Evolutionary conservation across 352 stramenopile species (phyloP), one percentile per base, ranked within the genome.

Genomic region (Phytophthora fragariaefolia): DNA sequence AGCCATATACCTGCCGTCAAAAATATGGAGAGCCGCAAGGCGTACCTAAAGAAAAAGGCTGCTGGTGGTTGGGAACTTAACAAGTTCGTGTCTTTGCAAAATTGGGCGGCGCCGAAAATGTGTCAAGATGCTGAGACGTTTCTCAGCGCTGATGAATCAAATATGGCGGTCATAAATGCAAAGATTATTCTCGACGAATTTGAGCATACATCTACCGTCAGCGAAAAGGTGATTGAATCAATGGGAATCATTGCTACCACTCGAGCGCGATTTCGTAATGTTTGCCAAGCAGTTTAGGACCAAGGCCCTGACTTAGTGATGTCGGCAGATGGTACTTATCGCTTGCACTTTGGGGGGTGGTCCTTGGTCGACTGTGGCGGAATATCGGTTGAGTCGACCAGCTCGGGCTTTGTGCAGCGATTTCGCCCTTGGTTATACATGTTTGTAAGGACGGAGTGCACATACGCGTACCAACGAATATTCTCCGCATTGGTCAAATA

Each of bases 351-450:
- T 32, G 34, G 43, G 7, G 48, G 58, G 1, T 59, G 49, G 27
- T 48, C 58, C 4, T n/a, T 54, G 4, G 58, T 53, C 1, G 48
- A 66, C 23, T 46, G 36, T 51, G 48, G 48, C 2, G 49, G 58
- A 15, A 47, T 53, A n/a, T 58, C 58, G 0, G 36, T 66, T 12
- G 58, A 58, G 20, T 15, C 5, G 2, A 18, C 43, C 7, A 15
- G 4, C 4, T 4, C 36, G 9, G 20, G n/a, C 2, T 51, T 32
- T 20, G 58, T 66, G 15, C 58, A 66, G 26, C n/a, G 36, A 4
- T 66, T 66, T 32, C 18, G 58, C 12, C 58, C 48, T 4, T 58
- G 47, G 48, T 15, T 60, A 5, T 66, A 59, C 27, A 66, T 66
- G 58, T 60, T 67, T 22, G 30, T 67, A 1, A 17, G 22, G 5